A percentile compares a stretch with the other conserved stretches of the same genome.
Evolutionary conservation across 2,329 filamentous ascomycete genomes (phyloP).

Genomic region (Diaporthe velutina): DNA sequence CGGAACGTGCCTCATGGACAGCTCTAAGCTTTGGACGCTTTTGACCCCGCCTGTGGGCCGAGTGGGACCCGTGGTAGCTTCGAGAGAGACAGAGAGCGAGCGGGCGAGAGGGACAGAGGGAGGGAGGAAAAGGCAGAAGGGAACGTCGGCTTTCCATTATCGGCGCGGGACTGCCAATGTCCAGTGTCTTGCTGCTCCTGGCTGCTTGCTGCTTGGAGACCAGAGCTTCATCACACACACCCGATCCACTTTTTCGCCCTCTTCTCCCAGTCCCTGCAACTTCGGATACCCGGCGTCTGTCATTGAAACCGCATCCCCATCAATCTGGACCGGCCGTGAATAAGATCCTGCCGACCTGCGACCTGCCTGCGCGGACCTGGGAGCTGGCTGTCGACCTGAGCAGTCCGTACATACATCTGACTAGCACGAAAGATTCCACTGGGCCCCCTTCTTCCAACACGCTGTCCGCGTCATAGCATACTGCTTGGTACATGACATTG

Average conservation of each 20-base stretch:
- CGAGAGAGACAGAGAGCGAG: not conserved
- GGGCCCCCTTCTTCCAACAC: not conserved
- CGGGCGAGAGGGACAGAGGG: not conserved
- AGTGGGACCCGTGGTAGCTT: constrained; percentile 25
- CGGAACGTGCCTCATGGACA: not conserved
- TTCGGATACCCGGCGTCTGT: constrained; percentile 22
- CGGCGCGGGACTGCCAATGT: constrained; percentile 16
- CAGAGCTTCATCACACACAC: constrained; percentile 24
- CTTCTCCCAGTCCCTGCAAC: constrained; percentile 12
- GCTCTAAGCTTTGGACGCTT: constrained; percentile 25
- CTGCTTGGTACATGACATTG: constrained; percentile 1
- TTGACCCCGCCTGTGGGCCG: constrained; percentile 21
- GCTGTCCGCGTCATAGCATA: constrained; percentile 21
- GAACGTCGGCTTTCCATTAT: not conserved
- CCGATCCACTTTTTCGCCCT: constrained; percentile 16
- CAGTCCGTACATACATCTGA: constrained; percentile 3
- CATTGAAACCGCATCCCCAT: constrained; percentile 21
- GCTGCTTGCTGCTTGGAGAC: not conserved
- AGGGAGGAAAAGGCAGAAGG: not conserved
- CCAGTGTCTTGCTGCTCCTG: not conserved
- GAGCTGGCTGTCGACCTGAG: not conserved
- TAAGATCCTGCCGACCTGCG: constrained; percentile 5
- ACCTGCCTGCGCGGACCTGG: not conserved
- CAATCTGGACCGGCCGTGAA: constrained; percentile 16
- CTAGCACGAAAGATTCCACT: constrained; percentile 9